phyloP scores from a whole-genome alignment of 768 basidiomycete species.

The Agaricus subrufescens region DNA sequence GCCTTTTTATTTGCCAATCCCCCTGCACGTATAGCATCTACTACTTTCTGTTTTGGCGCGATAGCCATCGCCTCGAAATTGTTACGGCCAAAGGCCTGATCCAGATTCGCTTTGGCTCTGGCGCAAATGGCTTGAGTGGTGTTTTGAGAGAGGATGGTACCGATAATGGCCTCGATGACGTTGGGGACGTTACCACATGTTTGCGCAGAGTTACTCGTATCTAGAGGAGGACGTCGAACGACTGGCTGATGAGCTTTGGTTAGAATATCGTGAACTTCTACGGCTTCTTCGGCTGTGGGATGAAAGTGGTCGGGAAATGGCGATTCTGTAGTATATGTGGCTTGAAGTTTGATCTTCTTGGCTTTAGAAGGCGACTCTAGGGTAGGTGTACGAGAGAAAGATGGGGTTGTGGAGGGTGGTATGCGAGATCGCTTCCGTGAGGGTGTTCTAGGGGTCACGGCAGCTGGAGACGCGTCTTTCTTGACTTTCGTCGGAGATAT shows the following conservation, averaged over 20 bases:
- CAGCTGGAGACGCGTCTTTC: too few relatives aligned
- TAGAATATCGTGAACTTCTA: constrained; percentile 36
- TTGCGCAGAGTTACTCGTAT: constrained; percentile 31
- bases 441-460: too few relatives aligned
- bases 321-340: constrained; percentile 33
- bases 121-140: constrained; percentile 47
- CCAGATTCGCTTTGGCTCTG: constrained; percentile 44
- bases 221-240: constrained; percentile 18
- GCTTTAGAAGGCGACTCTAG: constrained; percentile 14
- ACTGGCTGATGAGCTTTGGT: constrained; percentile 29
- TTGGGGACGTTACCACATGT: constrained; percentile 46
- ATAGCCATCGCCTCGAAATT: constrained; percentile 44
- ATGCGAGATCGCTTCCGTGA: not conserved
- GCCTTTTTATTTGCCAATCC: constrained; percentile 62
- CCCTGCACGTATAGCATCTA: constrained; percentile 45
- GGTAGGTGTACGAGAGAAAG: not conserved
- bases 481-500: too few relatives aligned
- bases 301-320: constrained; percentile 42
- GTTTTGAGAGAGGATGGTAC: constrained; percentile 57
- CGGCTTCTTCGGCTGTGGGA: constrained; percentile 40
- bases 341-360: constrained; percentile 50
- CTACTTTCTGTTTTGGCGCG: constrained; percentile 37
- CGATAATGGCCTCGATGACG: constrained; percentile 54
- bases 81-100: constrained; percentile 43
- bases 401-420: not conserved